phyloP scores from a whole-genome alignment of 176 grass and related monocot species.

The Sorghum bicolor region Sorghum_bicolor_NCBIv3 NC_012870.2:8445501-8446000 shows the following conservation, averaged over 20 bases:
- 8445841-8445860: neutral
- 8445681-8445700: neutral
- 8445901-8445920: neutral
- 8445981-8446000: neutral
- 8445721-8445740: neutral
- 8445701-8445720: neutral
- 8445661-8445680: neutral
- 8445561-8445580: neutral
- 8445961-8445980: neutral
- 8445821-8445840: neutral
- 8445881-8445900: neutral
- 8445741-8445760: neutral
- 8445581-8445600: no score
- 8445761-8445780: neutral
- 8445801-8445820: neutral
- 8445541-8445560: neutral
- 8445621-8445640: neutral
- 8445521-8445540: neutral
- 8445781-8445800: neutral
- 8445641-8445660: neutral
- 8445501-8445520: no score
- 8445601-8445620: neutral
- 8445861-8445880: no score
- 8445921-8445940: neutral
- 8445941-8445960: neutral